Base-by-base conservation (phyloP, 202 grass and related monocot genomes). In the Digitaria exilis region DNA sequence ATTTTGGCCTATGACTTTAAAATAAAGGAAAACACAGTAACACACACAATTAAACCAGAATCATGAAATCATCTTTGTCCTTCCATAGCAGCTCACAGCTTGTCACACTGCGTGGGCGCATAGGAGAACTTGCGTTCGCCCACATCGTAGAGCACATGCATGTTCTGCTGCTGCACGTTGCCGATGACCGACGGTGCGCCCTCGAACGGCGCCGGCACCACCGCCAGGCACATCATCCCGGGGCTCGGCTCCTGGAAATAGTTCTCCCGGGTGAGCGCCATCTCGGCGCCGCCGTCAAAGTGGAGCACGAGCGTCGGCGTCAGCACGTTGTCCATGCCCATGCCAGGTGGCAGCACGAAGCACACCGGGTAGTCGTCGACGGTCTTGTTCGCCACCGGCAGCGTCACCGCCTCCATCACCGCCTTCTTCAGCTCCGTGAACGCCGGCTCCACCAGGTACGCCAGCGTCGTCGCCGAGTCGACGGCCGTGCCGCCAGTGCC, bases 161-260 rank as follows among this genome's bases (percentile, higher is more conserved):
- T 29, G 55, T 94, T 94, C 69, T 94, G 92, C 83, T 96, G 93
- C 69, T 91, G 88, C 18, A 91, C 91, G 89, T 93, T 96, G 66
- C 93, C 90, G 17, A 96, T 82, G 48, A 96, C 71, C 0, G 87
- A 89, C 9, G 70, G 70, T 0, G 46, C 70, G 28, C 70, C 70
- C 13, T 73, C 18, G 12, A 73, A 73, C 0, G 82, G 75, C 43
- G 75, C 19, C 46, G 44, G 41, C 10, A 39, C 66, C 52, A 91
- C 81, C 1, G 87, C 89, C 57, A 97, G 62, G 71, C 94, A 97
- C 84, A 93, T 75, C 16, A 73, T 2, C 57, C 84, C 82, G 3
- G 52, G 76, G 3, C 11, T 76, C 0, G 84, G 69, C 67, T 97
- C 88, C 78, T 90, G 71, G 82, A 94, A 82, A 64, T 94, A 97